Evolutionary conservation across 2,329 filamentous ascomycete species (phyloP).

Genomic region (Arachnopeziza araneosa): DNA sequence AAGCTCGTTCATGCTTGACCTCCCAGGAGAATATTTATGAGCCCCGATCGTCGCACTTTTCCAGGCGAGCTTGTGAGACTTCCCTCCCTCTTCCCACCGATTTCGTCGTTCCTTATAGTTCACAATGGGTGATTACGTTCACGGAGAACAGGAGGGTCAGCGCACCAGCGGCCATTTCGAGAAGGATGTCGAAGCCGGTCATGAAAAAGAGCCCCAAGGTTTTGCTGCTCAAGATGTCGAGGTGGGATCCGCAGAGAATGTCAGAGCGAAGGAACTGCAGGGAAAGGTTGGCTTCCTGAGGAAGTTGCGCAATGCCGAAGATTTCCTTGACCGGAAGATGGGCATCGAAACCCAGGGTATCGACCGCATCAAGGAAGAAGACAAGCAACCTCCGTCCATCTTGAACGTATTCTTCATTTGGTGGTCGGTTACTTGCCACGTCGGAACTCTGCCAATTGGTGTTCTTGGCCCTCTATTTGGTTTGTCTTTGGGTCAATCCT

Average conservation of each 20-base stretch:
- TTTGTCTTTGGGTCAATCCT: slow-evolving; percentile 39
- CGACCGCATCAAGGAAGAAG: slow-evolving; percentile 40
- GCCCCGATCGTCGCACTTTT: not conserved
- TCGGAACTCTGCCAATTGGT: slow-evolving; percentile 35
- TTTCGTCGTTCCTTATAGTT: not conserved
- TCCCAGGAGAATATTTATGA: not conserved
- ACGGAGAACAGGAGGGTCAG: not conserved
- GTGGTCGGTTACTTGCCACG: slow-evolving; percentile 39
- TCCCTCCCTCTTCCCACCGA: not conserved
- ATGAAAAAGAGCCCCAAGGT: not conserved
- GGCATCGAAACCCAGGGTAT: slow-evolving; percentile 44
- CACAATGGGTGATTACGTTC: not conserved
- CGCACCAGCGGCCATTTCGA: not conserved
- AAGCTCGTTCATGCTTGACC: not conserved
- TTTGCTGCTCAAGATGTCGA: not conserved
- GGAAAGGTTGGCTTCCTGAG: slow-evolving; percentile 18
- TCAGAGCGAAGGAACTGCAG: not conserved
- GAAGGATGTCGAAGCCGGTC: not conserved
- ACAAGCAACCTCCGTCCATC: slow-evolving; percentile 37
- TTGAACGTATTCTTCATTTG: slow-evolving; percentile 39
- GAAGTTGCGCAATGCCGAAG: slow-evolving; percentile 33
- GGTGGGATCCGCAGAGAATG: not conserved
- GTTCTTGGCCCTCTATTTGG: slow-evolving; percentile 44
- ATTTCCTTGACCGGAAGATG: slow-evolving; percentile 39
- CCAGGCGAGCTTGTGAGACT: not conserved